Evolutionary conservation across 257 asterid species (phyloP), one percentile per base, ranked within the genome.

Genomic region (Scutellaria barbata): DNA sequence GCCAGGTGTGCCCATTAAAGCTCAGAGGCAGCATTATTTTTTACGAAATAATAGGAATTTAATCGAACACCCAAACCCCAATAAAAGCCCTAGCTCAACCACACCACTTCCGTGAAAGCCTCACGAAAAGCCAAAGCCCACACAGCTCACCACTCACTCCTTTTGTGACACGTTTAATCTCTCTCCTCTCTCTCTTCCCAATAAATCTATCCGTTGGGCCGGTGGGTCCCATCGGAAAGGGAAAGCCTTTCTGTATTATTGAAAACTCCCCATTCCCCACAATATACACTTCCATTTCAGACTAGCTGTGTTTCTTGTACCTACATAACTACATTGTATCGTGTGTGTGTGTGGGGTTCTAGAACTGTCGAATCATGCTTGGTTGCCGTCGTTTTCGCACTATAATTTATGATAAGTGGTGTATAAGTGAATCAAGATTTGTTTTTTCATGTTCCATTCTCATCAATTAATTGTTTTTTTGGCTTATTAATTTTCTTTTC

Each of bases 121-220:
- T 58, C 54, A 61, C 68, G 55, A 50, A 76, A 80, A 80, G 67
- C 69, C 16, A 30, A 67, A 54, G 50, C 71, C 62, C 76, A 33
- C 61, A 48, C 75, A 30, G 58, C 66, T 42, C 64, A 61, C 33
- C 30, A 72, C 52, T 77, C 82, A 41, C 53, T 81, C 62, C 47
- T 54, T 61, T 66, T 6, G 65, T 47, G 89, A 83, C 95, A 88
- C 95, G 91, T 84, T 75, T 65, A 35, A 37, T n/a, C 45, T 66
- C 68, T 52, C 59, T 8, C 56, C 22, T 50, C 48, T 61, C 73
- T 71, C 72, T 71, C 75, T 42, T 54, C 66, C 77, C 68, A 61
- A 69, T 68, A 79, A 83, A 74, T 88, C 80, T 68, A 79, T 52
- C 82, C 83, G 86, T 84, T 85, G 80, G 60, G 71, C 57, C 12